Evolutionary conservation across 805 yeast species (phyloP), one percentile per base, ranked within the genome.

Genomic region (Sugiyamaella lignohabitans): DNA sequence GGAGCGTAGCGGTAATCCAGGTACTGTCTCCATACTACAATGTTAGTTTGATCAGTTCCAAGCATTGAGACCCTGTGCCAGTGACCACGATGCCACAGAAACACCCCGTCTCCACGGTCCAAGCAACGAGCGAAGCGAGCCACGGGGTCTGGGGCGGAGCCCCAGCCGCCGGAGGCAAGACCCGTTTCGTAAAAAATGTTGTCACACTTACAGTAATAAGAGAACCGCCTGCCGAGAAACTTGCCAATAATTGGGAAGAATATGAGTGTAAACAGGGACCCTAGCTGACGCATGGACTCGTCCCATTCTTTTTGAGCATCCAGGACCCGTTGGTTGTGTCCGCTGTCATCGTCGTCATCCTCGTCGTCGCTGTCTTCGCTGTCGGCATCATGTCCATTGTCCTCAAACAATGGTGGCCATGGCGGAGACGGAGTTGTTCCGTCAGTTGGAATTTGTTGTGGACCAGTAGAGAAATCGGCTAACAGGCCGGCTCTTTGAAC

Each of bases 301-400:
- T 83, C 87, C 88, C 88, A 83, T 52, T 83, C 87, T 53, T 74
- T 74, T 59, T 82, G 87, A 0, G 86, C 82, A 24, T 76, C 72
- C 43, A 55, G 51, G 14, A 14, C 8, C 8, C 11, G 8, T 27
- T 8, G 14, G 8, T 8, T 8, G 14, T 27, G 14, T n/a, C n/a
- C n/a, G n/a, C n/a, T n/a, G 14, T 27, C 32, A 8, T 27, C 32
- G 14, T 27, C 32, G 14, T 27, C 32, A 27, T 27, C 32, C 11
- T 27, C 8, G 14, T 27, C 32, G 23, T 21, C 21, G 17, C 41
- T 38, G 29, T 38, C 41, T 10, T 27, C 32, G 14, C 23, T 24
- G 17, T 38, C 41, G 16, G 21, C 21, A 17, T 43, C 46, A 29
- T 34, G 29, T 20, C 46, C 46, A 17, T 43, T 19, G 18, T 30